Base-by-base conservation (phyloP, 345 rosid genomes). In the Brassica nigra region DNA sequence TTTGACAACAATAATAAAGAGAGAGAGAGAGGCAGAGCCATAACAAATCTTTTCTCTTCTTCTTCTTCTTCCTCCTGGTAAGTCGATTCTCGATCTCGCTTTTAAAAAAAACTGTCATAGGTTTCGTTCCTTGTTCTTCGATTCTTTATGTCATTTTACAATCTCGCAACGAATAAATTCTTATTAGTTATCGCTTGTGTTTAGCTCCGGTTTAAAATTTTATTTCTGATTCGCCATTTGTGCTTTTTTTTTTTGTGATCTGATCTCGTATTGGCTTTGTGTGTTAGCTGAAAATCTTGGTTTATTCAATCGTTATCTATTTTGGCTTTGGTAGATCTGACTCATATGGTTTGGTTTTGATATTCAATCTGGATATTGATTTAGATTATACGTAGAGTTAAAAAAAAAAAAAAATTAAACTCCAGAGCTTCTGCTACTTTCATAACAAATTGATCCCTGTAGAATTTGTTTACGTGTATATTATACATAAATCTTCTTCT, bases 241-340 rank as follows among this genome's bases (percentile, higher is more conserved):
- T 0, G 3, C 4, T 8, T 39, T 10, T 9, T 39, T n/a, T 31
- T 47, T 10, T 7, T 57, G 23, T 65, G 76, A 78, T 78, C 72
- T 71, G 61, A 71, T 78, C 66, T 8, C 31, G 34, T 28, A 34
- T 71, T 70, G 27, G 34, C 20, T 27, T 37, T 57, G 57, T 18
- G 29, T 52, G 18, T 70, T 71, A 54, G 81, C 10, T n/a, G 28
- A 29, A 37, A 47, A 71, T 12, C 34, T 71, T 42, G 27, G 34
- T 37, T 63, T 10, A 23, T 52, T n/a, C 58, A 52, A 52, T n/a
- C 58, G 9, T 52, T 70, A 11, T 29, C 29, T 72, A 57, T 57
- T 16, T 71, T 65, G 30, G 37, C 77, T 57, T 78, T 78, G 61
- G 8, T 61, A 72, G 73, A 78, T 72, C 77, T 66, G 67, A 39